A percentile compares a stretch with the other conserved stretches of the same genome.
These are phyloP conservation scores for Plasmodium cynomolgi DNA, from an alignment of 169 alveolate genomes.

Conservation along the genomic window DNA sequence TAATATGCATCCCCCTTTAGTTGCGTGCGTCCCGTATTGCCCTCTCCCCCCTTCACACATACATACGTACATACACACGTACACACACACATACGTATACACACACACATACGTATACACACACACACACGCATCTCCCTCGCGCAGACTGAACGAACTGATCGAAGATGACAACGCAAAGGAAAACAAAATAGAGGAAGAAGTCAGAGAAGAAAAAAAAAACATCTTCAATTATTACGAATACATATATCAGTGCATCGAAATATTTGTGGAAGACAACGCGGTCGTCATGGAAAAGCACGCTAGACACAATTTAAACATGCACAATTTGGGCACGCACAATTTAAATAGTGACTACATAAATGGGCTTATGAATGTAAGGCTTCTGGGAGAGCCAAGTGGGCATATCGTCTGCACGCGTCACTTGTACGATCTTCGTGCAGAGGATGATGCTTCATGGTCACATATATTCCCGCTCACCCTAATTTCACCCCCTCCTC, in stretches of 20 bases:
- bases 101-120: not conserved
- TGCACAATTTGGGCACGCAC: slow-evolving; percentile 25
- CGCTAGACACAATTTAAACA: slow-evolving; percentile 25
- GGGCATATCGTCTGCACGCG: not conserved
- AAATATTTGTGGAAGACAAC: slow-evolving; percentile 43
- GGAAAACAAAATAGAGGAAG: slow-evolving; percentile 74
- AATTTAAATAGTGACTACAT: slow-evolving; percentile 53
- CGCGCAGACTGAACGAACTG: slow-evolving; percentile 35
- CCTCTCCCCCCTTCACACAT: not conserved
- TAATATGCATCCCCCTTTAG: not conserved
- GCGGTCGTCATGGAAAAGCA: slow-evolving; percentile 34
- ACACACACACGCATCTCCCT: not conserved
- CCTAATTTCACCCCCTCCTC: not conserved
- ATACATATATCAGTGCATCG: slow-evolving; percentile 68
- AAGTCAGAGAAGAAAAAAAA: slow-evolving; percentile 61
- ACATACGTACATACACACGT: not conserved
- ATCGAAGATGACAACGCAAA: slow-evolving; percentile 36
- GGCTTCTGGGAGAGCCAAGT: not conserved
- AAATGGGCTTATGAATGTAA: slow-evolving; percentile 62
- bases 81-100: not conserved
- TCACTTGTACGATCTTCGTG: not conserved
- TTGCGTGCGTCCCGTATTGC: not conserved
- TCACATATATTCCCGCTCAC: not conserved
- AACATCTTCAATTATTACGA: slow-evolving; percentile 59
- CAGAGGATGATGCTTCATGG: not conserved